phyloP scores from a whole-genome alignment of 1,139 yeast species.

The Citeromyces siamensis region DNA sequence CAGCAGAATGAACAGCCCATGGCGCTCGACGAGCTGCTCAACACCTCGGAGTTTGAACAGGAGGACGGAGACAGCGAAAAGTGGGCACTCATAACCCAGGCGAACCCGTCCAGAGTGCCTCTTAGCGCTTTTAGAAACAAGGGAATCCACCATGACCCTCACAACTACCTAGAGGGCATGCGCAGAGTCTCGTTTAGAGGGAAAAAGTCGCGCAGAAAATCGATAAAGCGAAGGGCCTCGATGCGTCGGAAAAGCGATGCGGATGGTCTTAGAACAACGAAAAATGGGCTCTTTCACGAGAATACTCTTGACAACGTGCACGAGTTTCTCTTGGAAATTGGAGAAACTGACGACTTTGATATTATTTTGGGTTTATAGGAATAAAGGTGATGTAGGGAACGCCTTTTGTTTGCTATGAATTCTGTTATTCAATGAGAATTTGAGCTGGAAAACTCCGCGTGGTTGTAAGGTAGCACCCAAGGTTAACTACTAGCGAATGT shows the following conservation, averaged over 20 bases:
- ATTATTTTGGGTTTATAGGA: conserved; percentile 13
- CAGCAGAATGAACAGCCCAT: conserved; percentile 20
- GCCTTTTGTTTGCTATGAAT: too few relatives aligned
- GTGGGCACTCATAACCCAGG: conserved; percentile 12
- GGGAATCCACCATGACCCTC: conserved; percentile 25
- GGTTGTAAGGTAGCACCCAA: too few relatives aligned
- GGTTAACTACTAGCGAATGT: too few relatives aligned
- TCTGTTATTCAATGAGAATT: too few relatives aligned
- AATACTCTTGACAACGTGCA: conserved; percentile 62
- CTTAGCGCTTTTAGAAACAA: conserved; percentile 84
- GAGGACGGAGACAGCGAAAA: conserved; percentile 30
- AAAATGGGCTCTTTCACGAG: conserved; percentile 64
- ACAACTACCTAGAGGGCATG: neutral
- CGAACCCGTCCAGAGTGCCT: conserved; percentile 54
- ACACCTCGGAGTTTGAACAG: conserved; percentile 81
- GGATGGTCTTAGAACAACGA: conserved; percentile 63
- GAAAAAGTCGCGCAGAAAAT: conserved; percentile 4
- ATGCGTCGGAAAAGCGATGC: conserved; percentile 15
- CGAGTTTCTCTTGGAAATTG: conserved; percentile 23
- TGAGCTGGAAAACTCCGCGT: too few relatives aligned
- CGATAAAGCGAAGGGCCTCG: neutral
- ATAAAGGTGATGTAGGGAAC: too few relatives aligned
- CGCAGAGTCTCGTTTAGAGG: conserved; percentile 1
- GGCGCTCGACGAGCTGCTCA: conserved; percentile 75
- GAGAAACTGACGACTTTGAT: conserved; percentile 17